Percentiles rank a stretch among this genome's conserved stretches.
Evolutionary conservation across 192 early-diverging fungal genomes (phyloP).

Genomic region (Backusella macrospora): DNA sequence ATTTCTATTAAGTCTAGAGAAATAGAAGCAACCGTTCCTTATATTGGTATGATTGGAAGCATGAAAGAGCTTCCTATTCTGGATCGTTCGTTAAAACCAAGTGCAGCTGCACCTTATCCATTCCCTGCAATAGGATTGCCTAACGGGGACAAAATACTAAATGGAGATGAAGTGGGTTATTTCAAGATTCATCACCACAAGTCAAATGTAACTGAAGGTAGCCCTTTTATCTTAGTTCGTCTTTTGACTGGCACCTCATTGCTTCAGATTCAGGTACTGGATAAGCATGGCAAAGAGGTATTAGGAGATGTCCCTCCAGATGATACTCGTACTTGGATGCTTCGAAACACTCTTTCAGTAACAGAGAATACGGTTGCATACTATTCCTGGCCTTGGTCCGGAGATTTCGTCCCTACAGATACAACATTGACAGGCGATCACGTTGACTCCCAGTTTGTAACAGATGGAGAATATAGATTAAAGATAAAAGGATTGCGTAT

Average conservation of each 20-base stretch:
- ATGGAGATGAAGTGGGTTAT: neutral
- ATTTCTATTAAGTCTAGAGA: slow-evolving; percentile 24
- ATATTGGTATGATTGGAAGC: slow-evolving; percentile 47
- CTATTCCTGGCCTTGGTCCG: slow-evolving; percentile 28
- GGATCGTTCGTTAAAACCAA: slow-evolving; percentile 22
- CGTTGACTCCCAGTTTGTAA: neutral
- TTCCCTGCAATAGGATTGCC: slow-evolving; percentile 32
- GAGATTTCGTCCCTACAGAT: slow-evolving; percentile 25
- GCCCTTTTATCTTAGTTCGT: slow-evolving; percentile 24
- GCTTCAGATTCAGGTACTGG: slow-evolving; percentile 26
- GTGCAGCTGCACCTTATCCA: slow-evolving; percentile 16
- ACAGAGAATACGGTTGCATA: slow-evolving; percentile 16
- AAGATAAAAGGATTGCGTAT: slow-evolving; percentile 26
- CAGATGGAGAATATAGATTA: slow-evolving; percentile 22
- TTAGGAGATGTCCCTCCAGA: slow-evolving; percentile 32
- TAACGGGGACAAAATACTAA: slow-evolving; percentile 1
- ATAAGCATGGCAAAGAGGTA: neutral
- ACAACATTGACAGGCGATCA: slow-evolving; percentile 16
- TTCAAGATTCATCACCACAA: neutral
- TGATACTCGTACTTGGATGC: slow-evolving; percentile 15
- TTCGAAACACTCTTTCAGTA: slow-evolving; percentile 2
- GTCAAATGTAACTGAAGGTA: slow-evolving; percentile 1
- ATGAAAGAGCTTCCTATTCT: slow-evolving; percentile 44
- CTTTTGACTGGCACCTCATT: slow-evolving; percentile 27
- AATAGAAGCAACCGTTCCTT: slow-evolving; percentile 39